Evolutionary conservation across 441 rosid genomes (phyloP).

Genomic region (Erodium texanum): DNA sequence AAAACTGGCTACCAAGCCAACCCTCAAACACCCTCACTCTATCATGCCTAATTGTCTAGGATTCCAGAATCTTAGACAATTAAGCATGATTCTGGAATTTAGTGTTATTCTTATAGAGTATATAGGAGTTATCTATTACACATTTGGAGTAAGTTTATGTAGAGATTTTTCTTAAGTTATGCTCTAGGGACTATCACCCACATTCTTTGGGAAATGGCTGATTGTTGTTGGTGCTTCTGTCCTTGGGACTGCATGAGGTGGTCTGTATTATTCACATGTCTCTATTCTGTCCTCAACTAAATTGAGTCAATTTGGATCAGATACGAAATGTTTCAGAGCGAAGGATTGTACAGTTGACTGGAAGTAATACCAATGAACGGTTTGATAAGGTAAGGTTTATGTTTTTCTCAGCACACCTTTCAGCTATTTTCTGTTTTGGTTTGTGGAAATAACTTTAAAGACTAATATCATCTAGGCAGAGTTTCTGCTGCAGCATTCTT

Average conservation of each 20-base stretch:
- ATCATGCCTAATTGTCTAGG: too few species aligned
- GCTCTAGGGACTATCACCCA: too few species aligned
- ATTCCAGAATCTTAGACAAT: too few species aligned
- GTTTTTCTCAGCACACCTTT: not conserved
- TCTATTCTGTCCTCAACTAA: not conserved
- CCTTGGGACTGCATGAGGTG: too few species aligned
- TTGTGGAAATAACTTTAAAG: not conserved
- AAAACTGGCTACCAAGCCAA: too few species aligned
- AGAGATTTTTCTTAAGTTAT: too few species aligned
- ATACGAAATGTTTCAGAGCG: conserved; percentile 38
- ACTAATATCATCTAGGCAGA: not conserved
- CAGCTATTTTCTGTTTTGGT: not conserved
- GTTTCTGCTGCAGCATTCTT: not conserved
- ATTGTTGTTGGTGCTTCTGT: too few species aligned
- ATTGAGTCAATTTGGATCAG: conserved; percentile 17
- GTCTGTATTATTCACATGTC: not conserved
- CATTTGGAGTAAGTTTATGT: too few species aligned
- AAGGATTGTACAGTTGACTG: conserved; percentile 43
- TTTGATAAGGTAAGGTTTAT: conserved; percentile 36
- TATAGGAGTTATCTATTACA: not conserved
- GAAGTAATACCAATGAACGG: conserved; percentile 48
- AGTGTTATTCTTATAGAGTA: not conserved
- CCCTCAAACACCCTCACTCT: too few species aligned
- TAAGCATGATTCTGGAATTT: too few species aligned
- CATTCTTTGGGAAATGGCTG: too few species aligned